Evolutionary conservation across 495 filamentous ascomycete species (phyloP).

Genomic region (Platismatia glauca): DNA sequence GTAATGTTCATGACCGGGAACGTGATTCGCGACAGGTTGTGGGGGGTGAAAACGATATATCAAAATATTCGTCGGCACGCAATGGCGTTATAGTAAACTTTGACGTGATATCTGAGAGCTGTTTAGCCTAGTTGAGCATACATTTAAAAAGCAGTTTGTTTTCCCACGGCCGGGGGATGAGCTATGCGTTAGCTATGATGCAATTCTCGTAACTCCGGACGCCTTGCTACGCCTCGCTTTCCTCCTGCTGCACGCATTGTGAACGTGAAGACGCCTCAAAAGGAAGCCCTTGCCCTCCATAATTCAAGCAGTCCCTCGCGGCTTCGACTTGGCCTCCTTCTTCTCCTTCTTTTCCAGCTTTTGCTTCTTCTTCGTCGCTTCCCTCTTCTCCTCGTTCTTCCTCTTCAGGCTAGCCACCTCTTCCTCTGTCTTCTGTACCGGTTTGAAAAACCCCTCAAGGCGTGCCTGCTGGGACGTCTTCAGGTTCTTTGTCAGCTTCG

Average conservation of each 20-base stretch:
- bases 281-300: not conserved
- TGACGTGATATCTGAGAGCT: not conserved
- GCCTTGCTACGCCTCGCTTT: not conserved
- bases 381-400: conserved; percentile 83
- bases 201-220: not conserved
- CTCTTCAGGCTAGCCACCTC: conserved; percentile 78
- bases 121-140: not conserved
- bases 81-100: not conserved
- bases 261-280: not conserved
- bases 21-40: not conserved
- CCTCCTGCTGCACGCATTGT: not conserved
- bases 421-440: conserved; percentile 75
- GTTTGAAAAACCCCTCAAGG: conserved; percentile 97
- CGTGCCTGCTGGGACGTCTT: conserved; percentile 84
- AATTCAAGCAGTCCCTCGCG: conserved; percentile 53
- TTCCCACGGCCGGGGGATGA: not conserved
- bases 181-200: not conserved
- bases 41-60: not conserved
- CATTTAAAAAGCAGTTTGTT: not conserved
- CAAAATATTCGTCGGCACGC: not conserved
- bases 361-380: conserved; percentile 84
- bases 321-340: conserved; percentile 81
- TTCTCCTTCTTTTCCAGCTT: conserved; percentile 82
- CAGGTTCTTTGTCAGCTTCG: conserved; percentile 72
- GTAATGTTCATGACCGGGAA: not conserved